These are phyloP conservation scores for Terfezia boudieri DNA, from an alignment of 495 filamentous ascomycete species.

Conservation along the genomic window DNA sequence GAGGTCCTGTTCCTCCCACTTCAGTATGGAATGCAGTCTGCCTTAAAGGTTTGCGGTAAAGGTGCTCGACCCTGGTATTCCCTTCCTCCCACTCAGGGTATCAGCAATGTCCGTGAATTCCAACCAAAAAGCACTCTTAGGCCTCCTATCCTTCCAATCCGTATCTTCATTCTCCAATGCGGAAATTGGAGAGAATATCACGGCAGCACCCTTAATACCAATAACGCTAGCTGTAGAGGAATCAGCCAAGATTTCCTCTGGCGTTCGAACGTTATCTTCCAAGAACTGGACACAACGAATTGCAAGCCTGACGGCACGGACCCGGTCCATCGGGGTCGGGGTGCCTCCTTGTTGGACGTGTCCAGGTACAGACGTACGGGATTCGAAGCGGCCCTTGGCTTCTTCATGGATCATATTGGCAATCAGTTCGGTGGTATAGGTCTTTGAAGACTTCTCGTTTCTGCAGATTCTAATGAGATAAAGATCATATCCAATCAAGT, in stretches of 20 bases:
- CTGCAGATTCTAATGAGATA: constrained; percentile 17
- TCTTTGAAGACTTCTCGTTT: constrained; percentile 76
- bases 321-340: constrained; percentile 87
- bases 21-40: no score
- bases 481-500: neutral
- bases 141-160: constrained; percentile 75
- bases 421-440: constrained; percentile 80
- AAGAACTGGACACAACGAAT: constrained; percentile 81
- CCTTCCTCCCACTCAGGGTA: constrained; percentile 40
- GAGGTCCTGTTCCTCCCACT: no score
- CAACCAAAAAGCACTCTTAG: constrained; percentile 71
- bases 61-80: neutral
- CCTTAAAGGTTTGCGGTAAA: no score
- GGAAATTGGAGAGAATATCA: constrained; percentile 62
- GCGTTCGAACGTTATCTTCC: constrained; percentile 43
- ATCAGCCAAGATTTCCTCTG: constrained; percentile 45
- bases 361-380: constrained; percentile 78
- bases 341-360: constrained; percentile 94
- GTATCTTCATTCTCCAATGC: constrained; percentile 63
- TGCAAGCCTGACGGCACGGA: constrained; percentile 72
- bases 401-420: constrained; percentile 91
- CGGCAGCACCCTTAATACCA: constrained; percentile 71
- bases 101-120: constrained; percentile 61
- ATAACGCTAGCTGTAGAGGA: constrained; percentile 57
- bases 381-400: constrained; percentile 76